These are phyloP conservation scores for Lotmaria passim DNA, from an alignment of 208 protist genomes.

Conservation along the genomic window DNA sequence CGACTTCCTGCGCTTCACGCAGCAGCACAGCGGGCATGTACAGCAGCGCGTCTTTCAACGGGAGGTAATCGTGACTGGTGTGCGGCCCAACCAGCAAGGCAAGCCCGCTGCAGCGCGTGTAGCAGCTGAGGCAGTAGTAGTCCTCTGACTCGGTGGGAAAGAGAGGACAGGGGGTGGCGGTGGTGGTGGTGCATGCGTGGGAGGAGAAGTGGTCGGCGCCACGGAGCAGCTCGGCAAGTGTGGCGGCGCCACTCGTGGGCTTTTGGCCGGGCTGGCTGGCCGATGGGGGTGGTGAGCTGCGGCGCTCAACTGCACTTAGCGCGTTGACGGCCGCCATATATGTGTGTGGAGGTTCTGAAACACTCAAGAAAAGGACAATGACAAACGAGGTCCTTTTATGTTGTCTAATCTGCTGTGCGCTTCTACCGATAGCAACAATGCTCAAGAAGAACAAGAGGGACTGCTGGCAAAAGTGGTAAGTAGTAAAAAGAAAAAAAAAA, in stretches of 20 bases:
- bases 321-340: too few species aligned
- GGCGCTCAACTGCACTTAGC: not conserved
- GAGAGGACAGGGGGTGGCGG: slow-evolving; percentile 18
- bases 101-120: slow-evolving; percentile 52
- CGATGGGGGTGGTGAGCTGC: not conserved
- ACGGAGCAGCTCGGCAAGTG: slow-evolving; percentile 13
- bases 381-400: too few species aligned
- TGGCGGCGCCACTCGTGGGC: not conserved
- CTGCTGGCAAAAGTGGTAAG: too few species aligned
- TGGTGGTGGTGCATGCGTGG: not conserved
- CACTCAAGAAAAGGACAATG: too few species aligned
- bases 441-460: too few species aligned
- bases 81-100: slow-evolving; percentile 74
- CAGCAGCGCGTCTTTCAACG: slow-evolving; percentile 48
- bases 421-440: too few species aligned
- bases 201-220: not conserved
- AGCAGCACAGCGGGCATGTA: slow-evolving; percentile 56
- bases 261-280: not conserved
- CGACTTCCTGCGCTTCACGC: slow-evolving; percentile 40
- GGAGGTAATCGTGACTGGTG: slow-evolving; percentile 64
- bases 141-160: slow-evolving; percentile 38
- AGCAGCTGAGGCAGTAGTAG: slow-evolving; percentile 74
- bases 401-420: too few species aligned
- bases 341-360: too few species aligned
- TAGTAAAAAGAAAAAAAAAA: too few species aligned